phyloP scores from a whole-genome alignment of 768 basidiomycete species.

The Auricularia auricula-judae region DNA sequence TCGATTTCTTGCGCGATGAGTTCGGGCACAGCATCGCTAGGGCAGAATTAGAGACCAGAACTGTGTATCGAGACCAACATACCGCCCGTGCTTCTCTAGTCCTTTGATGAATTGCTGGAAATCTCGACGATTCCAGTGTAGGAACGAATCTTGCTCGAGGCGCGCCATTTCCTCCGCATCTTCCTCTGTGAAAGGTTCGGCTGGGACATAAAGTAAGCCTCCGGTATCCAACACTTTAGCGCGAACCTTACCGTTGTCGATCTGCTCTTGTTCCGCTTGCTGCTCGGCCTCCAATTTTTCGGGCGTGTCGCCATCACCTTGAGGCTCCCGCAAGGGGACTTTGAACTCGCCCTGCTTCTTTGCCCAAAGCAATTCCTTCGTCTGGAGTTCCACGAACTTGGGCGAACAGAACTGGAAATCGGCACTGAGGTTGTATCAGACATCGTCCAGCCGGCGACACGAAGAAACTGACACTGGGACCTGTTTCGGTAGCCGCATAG shows the following conservation, averaged over 20 bases:
- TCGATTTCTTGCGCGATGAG: constrained; percentile 73
- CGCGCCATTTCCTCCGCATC: constrained; percentile 75
- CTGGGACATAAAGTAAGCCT: constrained; percentile 24
- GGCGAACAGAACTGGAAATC: constrained; percentile 97
- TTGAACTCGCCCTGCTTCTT: not conserved
- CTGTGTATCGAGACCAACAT: constrained; percentile 13
- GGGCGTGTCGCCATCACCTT: constrained; percentile 61
- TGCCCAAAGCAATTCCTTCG: constrained; percentile 23
- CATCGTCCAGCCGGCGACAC: not conserved
- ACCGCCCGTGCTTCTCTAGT: constrained; percentile 76
- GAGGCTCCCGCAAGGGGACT: constrained; percentile 46
- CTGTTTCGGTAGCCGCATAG: constrained; percentile 82
- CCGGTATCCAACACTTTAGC: not conserved
- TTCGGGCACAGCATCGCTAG: constrained; percentile 55
- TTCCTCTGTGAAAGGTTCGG: constrained; percentile 84
- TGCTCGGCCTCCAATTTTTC: constrained; percentile 82
- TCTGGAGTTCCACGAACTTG: constrained; percentile 64
- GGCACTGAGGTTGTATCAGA: constrained; percentile 37
- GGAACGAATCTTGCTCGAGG: constrained; percentile 68
- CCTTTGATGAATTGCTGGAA: constrained; percentile 85
- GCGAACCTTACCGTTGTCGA: constrained; percentile 58
- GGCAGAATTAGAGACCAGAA: not conserved
- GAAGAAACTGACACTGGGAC: constrained; percentile 52
- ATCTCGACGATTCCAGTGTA: constrained; percentile 85
- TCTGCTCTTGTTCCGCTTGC: constrained; percentile 67